Conservation (phyloP, 1,284 basidiomycete species). For the Coniferiporia sulphurascens region DNA sequence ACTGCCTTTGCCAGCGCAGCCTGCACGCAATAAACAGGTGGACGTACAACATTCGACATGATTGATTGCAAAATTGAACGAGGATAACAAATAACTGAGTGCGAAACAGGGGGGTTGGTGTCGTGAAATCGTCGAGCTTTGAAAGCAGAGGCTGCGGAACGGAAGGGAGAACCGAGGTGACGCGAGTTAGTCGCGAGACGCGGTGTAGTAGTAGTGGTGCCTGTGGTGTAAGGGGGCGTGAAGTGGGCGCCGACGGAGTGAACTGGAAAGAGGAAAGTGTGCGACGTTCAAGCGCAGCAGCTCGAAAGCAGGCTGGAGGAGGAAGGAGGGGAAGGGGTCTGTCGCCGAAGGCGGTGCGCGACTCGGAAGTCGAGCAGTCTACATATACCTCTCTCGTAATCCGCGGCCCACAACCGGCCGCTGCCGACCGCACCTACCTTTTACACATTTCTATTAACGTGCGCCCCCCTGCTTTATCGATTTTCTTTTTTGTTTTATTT, state of each 20-base stretch:
- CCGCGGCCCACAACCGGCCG: no score
- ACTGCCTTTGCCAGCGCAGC: background rate
- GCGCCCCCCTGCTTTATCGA: background rate
- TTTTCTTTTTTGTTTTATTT: background rate
- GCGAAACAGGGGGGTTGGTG: no score
- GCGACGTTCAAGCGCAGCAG: background rate
- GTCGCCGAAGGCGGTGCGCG: background rate
- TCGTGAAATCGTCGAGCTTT: no score
- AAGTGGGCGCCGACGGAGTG: background rate
- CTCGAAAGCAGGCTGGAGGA: background rate
- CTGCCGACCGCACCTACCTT: background rate
- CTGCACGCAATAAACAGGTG: background rate
- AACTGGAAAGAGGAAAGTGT: background rate
- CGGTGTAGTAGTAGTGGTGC: no score
- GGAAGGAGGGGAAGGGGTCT: background rate
- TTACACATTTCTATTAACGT: background rate
- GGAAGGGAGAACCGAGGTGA: no score
- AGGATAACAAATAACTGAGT: background rate
- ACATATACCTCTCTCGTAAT: background rate
- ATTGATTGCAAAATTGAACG: background rate
- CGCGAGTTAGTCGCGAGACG: no score
- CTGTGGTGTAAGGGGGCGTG: background rate
- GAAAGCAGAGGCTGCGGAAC: no score
- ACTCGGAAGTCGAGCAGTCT: slow-evolving; percentile 30
- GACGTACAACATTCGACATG: slow-evolving; percentile 47